These are phyloP conservation scores for Corylus avellana DNA, from an alignment of 306 rosid species.

Conservation along the genomic window DNA sequence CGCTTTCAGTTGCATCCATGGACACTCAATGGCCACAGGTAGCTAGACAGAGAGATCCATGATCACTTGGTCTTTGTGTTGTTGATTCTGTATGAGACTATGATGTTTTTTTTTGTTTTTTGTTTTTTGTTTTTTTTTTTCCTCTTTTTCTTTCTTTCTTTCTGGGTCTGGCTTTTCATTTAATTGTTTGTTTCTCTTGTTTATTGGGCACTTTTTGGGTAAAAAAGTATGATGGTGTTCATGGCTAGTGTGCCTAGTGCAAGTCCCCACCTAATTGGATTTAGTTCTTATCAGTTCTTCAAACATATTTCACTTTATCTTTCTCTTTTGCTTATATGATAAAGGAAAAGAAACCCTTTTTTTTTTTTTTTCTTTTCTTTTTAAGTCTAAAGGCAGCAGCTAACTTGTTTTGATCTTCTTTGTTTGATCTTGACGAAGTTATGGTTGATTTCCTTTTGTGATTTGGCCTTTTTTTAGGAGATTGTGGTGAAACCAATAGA, in stretches of 20 bases:
- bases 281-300: slow-evolving; percentile 38
- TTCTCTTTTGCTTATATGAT: slow-evolving; percentile 40
- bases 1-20: slow-evolving; percentile 52
- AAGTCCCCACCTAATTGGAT: slow-evolving; percentile 39
- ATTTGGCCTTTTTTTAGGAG: slow-evolving; percentile 39
- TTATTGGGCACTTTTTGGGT: neutral
- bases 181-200: neutral
- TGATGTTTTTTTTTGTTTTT: neutral
- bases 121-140: neutral
- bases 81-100: neutral
- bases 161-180: slow-evolving; percentile 3
- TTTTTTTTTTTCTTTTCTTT: slow-evolving; percentile 6
- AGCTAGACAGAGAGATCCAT: slow-evolving; percentile 34
- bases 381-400: slow-evolving; percentile 25
- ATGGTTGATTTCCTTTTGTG: neutral
- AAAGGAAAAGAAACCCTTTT: slow-evolving; percentile 30
- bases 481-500: slow-evolving; percentile 68
- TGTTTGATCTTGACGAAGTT: slow-evolving; percentile 10
- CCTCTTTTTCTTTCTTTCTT: neutral
- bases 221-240: slow-evolving; percentile 24
- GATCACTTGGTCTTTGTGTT: neutral
- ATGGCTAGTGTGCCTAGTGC: slow-evolving; percentile 15
- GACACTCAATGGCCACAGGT: slow-evolving; percentile 92
- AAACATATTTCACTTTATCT: slow-evolving; percentile 42
- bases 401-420: slow-evolving; percentile 19